These are phyloP conservation scores for Cyberlindnera petersonii DNA, from an alignment of 805 yeast genomes.

Conservation along the genomic window DNA sequence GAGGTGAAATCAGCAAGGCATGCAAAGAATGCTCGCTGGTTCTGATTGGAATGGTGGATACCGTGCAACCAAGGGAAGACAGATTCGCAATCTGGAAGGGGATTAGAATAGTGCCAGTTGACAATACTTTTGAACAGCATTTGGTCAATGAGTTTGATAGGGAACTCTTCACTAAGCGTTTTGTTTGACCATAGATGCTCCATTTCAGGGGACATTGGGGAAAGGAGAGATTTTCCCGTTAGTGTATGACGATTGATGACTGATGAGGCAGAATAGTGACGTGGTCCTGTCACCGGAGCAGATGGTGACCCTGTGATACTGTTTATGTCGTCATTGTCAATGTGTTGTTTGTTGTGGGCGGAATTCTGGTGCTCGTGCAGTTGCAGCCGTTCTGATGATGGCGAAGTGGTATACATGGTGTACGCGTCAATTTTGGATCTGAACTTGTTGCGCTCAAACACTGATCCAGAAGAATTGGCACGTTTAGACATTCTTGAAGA, in stretches of 20 bases:
- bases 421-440: conserved; percentile 12
- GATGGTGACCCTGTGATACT: conserved; percentile 8
- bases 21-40: conserved; percentile 24
- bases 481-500: conserved; percentile 19
- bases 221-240: conserved; percentile 9
- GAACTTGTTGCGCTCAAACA: conserved; percentile 25
- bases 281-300: conserved; percentile 3
- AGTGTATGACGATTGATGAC: conserved; percentile 7
- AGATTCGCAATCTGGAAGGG: conserved; percentile 57
- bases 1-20: conserved; percentile 23
- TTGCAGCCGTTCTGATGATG: conserved; percentile 2
- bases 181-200: conserved; percentile 21
- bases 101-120: conserved; percentile 25
- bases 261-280: conserved; percentile 17
- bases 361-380: conserved; percentile 3
- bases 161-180: conserved; percentile 16
- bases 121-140: conserved; percentile 18
- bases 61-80: conserved; percentile 95
- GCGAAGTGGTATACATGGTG: conserved; percentile 17
- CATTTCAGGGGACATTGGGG: conserved; percentile 20
- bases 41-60: conserved; percentile 26
- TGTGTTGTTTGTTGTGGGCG: not conserved
- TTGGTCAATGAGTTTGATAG: conserved; percentile 22
- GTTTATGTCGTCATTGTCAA: conserved; percentile 4
- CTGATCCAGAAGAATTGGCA: conserved; percentile 21